phyloP scores from a whole-genome alignment of 768 basidiomycete species.

The Termitomyces sp. region DNA sequence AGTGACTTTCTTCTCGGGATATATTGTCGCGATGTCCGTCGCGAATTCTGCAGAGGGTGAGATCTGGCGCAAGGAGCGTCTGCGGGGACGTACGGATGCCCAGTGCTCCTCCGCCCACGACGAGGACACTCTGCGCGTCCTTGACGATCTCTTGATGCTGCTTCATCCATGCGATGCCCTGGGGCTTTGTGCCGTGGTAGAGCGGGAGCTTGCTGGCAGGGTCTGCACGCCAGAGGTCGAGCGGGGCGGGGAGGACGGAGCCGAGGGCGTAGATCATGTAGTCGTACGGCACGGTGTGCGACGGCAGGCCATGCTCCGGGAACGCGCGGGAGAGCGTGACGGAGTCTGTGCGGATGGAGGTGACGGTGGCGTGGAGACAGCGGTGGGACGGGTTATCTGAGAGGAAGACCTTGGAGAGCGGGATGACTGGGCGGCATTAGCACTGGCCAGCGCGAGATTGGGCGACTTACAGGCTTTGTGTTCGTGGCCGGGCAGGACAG shows the following conservation, averaged over 20 bases:
- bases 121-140: constrained; percentile 44
- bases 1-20: constrained; percentile 47
- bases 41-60: constrained; percentile 44
- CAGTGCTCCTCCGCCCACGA: constrained; percentile 70
- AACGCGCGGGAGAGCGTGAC: constrained; percentile 43
- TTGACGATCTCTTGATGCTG: constrained; percentile 44
- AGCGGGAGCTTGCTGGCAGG: constrained; percentile 13
- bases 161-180: constrained; percentile 45
- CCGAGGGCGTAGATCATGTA: constrained; percentile 60
- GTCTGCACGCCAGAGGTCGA: constrained; percentile 44
- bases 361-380: constrained; percentile 40
- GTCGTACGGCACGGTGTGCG: constrained; percentile 40
- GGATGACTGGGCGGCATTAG: constrained; percentile 36
- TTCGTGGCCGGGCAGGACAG: constrained; percentile 54
- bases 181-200: constrained; percentile 40
- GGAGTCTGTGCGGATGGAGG: constrained; percentile 29
- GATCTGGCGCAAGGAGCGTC: too few species aligned
- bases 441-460: background rate
- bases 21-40: constrained; percentile 51
- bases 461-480: constrained; percentile 55
- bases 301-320: constrained; percentile 37
- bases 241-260: constrained; percentile 46
- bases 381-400: constrained; percentile 18
- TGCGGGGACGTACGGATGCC: constrained; percentile 60
- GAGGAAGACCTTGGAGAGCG: constrained; percentile 45